Evolutionary conservation across 441 rosid genomes (phyloP).

Genomic region (Erodium moschatum): DNA sequence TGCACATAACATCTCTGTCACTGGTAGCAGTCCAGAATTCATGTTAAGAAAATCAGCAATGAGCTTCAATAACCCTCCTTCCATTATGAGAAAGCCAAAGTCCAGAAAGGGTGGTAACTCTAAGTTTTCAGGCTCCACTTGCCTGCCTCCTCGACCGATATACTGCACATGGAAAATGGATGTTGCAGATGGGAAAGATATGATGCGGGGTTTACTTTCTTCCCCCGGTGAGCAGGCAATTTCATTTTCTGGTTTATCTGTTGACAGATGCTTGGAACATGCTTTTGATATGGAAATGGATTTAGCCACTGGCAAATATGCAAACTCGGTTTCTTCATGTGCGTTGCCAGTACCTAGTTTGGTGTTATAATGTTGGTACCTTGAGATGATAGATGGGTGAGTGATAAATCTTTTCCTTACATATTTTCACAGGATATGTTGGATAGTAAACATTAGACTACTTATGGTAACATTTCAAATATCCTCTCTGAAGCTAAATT

Average conservation of each 20-base stretch:
- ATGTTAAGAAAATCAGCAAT: conserved; percentile 25
- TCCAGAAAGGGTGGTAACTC: neutral
- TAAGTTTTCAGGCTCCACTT: neutral
- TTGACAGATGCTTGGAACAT: conserved; percentile 13
- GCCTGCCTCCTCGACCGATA: neutral
- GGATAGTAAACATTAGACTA: neutral
- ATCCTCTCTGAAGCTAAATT: neutral
- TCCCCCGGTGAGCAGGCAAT: conserved; percentile 10
- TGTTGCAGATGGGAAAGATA: neutral
- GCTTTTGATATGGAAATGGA: conserved; percentile 15
- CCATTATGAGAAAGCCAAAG: conserved; percentile 28
- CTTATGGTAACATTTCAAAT: neutral
- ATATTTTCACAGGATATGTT: neutral
- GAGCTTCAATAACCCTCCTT: conserved; percentile 26
- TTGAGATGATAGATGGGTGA: conserved; percentile 2
- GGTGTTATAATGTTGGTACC: neutral
- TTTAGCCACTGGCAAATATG: conserved; percentile 5
- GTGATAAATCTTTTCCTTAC: neutral
- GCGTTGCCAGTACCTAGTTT: neutral
- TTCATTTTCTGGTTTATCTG: conserved; percentile 17
- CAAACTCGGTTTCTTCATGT: neutral
- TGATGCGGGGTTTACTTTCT: conserved; percentile 13
- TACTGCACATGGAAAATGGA: conserved; percentile 8
- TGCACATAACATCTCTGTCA: neutral
- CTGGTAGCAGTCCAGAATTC: conserved; percentile 18